Conservation (phyloP, 2,329 filamentous ascomycete genomes). For the Tympanopsis confertula region DNA sequence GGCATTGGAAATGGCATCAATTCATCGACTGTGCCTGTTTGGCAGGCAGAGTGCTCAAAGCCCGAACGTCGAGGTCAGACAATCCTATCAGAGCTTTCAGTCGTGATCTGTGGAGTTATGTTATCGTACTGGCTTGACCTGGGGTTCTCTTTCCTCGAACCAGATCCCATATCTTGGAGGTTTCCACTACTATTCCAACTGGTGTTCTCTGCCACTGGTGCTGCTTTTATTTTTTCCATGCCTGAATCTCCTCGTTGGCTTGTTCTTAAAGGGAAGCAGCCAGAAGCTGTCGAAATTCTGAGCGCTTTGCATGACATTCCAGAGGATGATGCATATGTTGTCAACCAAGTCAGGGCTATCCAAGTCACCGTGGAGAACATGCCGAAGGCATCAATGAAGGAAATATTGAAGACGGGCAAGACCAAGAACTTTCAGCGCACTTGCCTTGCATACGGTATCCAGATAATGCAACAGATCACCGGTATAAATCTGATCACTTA, state of each 20-base stretch:
- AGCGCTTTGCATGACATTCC: conserved; percentile 7
- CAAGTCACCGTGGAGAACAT: conserved; percentile 8
- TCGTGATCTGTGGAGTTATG: conserved; percentile 31
- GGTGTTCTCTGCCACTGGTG: conserved; percentile 21
- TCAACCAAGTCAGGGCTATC: conserved; percentile 6
- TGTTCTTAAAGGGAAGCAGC: conserved; percentile 15
- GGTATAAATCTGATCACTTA: conserved; percentile 13
- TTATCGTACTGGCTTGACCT: conserved; percentile 30
- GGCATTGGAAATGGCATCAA: conserved; percentile 28
- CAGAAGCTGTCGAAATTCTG: conserved; percentile 13
- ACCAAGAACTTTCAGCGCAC: conserved; percentile 12
- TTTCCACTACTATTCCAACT: conserved; percentile 28
- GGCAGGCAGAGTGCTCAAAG: conserved; percentile 13
- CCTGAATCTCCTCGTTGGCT: conserved; percentile 25
- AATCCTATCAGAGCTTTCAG: conserved; percentile 34
- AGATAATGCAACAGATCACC: conserved; percentile 14
- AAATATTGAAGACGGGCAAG: conserved; percentile 10
- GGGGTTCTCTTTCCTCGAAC: conserved; percentile 16
- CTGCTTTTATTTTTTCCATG: conserved; percentile 19
- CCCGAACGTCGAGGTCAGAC: conserved; percentile 31
- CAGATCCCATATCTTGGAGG: conserved; percentile 20
- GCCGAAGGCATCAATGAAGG: no score
- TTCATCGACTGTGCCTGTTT: conserved; percentile 25
- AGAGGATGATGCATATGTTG: conserved; percentile 6
- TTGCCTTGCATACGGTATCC: conserved; percentile 11